Evolutionary conservation across 2,329 filamentous ascomycete genomes (phyloP), one percentile per base, ranked within the genome.

Genomic region (Ascocoryne sarcoides): DNA sequence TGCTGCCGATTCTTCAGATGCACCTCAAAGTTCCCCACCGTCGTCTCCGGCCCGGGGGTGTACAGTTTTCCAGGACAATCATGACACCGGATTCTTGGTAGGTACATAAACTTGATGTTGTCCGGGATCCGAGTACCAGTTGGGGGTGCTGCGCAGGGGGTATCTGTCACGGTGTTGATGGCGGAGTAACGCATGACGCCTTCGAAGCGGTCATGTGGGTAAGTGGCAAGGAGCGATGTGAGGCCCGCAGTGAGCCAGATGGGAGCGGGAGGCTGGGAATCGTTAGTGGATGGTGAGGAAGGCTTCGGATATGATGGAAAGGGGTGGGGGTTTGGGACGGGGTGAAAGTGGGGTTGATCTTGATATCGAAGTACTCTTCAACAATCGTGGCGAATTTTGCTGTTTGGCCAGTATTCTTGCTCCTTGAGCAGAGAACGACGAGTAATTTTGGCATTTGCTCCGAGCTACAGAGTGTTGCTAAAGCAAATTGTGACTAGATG

Each of bases 21-120:
- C 1, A 93, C 79, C 63, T 95, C 86, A 48, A 98, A 98, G 58
- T 95, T 94, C 33, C 81, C 81, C 4, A 90, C 84, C 2, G 87
- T 88, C 60, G 75, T 83, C 17, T 82, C 86, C 0, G 89, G 87
- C 0, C 88, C 85, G 0, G 89, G 86, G 0, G 89, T 95, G 62
- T 98, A 98, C 9, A 95, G 69, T 62, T 95, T 96, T 20, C 86
- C 87, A 0, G 87, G 86, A 60, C 92, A 96, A 61, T 98, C 92
- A 34, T 82, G 76, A 61, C 92, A 98, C 43, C 86, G 75, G 48
- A 98, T 95, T 37, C 92, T 75, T 7, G 92, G 92, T 36, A 95
- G 70, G 63, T 83, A 96, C 64, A 84, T 84, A 52, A 82, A 86
- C 55, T 82, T 84, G 46, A 86, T 68, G 46, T 82, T 75, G 45